phyloP scores from a whole-genome alignment of 257 asterid species.

The Nicotiana paniculata region DNA sequence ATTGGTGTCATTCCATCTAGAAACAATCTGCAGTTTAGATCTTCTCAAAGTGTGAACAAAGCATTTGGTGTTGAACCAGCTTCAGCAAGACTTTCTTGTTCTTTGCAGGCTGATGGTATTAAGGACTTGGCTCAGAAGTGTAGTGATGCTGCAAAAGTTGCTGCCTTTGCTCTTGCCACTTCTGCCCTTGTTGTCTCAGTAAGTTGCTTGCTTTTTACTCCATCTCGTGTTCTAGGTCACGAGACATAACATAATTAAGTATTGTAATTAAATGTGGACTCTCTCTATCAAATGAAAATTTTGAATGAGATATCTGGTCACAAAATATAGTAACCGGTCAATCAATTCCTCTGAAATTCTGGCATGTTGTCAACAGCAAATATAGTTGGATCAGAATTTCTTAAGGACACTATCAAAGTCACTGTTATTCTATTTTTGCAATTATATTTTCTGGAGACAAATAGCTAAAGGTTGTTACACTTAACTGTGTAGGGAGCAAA shows the following conservation, averaged over 20 bases:
- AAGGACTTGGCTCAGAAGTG: slow-evolving; percentile 71
- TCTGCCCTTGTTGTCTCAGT: slow-evolving; percentile 93
- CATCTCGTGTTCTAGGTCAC: no score
- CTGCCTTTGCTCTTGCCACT: slow-evolving; percentile 91
- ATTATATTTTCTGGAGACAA: not conserved
- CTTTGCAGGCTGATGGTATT: slow-evolving; percentile 66
- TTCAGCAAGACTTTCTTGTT: slow-evolving; percentile 48
- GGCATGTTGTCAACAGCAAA: no score
- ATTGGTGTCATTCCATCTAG: slow-evolving; percentile 43
- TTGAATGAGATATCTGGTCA: not conserved
- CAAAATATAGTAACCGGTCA: not conserved
- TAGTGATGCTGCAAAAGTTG: slow-evolving; percentile 83
- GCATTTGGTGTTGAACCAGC: slow-evolving; percentile 57
- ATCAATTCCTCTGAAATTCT: no score
- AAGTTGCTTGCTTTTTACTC: no score
- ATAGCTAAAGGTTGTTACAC: not conserved
- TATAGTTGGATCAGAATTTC: no score
- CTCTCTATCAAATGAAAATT: not conserved
- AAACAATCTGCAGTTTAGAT: slow-evolving; percentile 45
- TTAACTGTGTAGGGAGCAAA: slow-evolving; percentile 55
- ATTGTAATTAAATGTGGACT: not conserved
- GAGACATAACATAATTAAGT: no score
- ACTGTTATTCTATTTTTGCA: not conserved
- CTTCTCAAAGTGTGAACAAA: slow-evolving; percentile 40
- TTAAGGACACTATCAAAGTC: not conserved